Conservation (phyloP, 352 stramenopile species). For the Phytopythium chamaehyphon region DNA sequence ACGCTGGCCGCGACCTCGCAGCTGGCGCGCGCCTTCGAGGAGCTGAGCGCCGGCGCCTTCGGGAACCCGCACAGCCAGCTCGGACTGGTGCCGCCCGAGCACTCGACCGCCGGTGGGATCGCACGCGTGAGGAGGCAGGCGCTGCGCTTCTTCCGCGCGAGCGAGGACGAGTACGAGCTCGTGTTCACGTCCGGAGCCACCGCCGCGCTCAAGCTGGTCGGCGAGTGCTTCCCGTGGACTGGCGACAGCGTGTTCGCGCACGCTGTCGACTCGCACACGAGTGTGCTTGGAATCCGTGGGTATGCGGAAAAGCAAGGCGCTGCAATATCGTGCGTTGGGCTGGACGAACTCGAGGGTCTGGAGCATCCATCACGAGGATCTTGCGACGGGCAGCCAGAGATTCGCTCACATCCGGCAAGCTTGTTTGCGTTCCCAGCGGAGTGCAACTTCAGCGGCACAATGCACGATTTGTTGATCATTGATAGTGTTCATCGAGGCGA, state of each 20-base stretch:
- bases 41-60: constrained; percentile 49
- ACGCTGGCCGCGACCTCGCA: constrained; percentile 74
- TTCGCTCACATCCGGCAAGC: constrained; percentile 13
- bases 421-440: constrained; percentile 73
- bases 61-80: constrained; percentile 63
- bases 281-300: constrained; percentile 57
- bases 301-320: constrained; percentile 31
- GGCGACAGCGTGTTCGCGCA: constrained; percentile 47
- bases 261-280: constrained; percentile 68
- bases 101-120: constrained; percentile 40
- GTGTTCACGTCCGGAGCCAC: constrained; percentile 87
- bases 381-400: background rate
- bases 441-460: constrained; percentile 72
- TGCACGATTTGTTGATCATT: constrained; percentile 43
- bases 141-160: constrained; percentile 64
- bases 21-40: constrained; percentile 39
- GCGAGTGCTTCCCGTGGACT: constrained; percentile 77
- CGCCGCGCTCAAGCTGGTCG: constrained; percentile 73
- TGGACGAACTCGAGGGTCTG: constrained; percentile 36
- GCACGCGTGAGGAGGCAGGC: constrained; percentile 41
- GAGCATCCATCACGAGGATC: constrained; percentile 5
- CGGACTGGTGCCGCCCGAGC: constrained; percentile 13
- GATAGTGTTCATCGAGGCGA: constrained; percentile 22
- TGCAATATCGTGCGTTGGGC: constrained; percentile 20
- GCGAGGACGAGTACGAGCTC: constrained; percentile 67